phyloP scores from a whole-genome alignment of 208 protist genomes.

The Herpetomonas muscarum region DNA sequence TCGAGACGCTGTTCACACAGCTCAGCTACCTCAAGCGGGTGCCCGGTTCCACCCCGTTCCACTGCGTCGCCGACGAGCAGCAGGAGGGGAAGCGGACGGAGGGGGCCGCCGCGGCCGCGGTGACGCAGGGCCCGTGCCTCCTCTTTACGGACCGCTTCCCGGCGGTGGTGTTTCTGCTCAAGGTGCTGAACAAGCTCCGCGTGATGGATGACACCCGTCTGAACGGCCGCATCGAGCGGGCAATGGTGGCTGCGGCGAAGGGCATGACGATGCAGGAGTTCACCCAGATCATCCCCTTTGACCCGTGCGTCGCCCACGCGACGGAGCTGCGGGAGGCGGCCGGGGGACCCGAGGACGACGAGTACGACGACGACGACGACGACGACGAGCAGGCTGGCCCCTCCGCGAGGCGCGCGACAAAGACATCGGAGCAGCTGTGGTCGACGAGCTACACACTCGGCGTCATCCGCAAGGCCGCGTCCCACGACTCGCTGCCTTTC shows the following conservation, averaged over 20 bases:
- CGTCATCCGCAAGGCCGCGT: constrained; percentile 65
- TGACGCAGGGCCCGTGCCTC: constrained; percentile 19
- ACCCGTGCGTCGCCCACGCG: constrained; percentile 53
- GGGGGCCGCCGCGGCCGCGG: neutral
- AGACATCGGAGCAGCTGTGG: constrained; percentile 35
- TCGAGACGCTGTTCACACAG: constrained; percentile 55
- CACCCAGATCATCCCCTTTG: constrained; percentile 65
- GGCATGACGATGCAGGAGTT: constrained; percentile 80
- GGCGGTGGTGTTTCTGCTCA: constrained; percentile 57
- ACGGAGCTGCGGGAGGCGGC: constrained; percentile 25
- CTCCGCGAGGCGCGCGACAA: neutral
- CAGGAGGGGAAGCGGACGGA: neutral
- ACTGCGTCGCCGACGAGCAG: constrained; percentile 6
- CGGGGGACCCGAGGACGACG: constrained; percentile 6
- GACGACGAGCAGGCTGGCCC: neutral
- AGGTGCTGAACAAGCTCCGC: constrained; percentile 84
- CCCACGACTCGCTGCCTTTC: constrained; percentile 81
- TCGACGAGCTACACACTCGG: constrained; percentile 73
- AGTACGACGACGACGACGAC: constrained; percentile 23
- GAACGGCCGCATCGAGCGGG: constrained; percentile 71
- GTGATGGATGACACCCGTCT: constrained; percentile 69
- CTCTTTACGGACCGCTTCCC: constrained; percentile 62
- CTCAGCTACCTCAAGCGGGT: constrained; percentile 80
- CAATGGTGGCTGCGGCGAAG: constrained; percentile 62
- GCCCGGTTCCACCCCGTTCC: constrained; percentile 3